Percentiles rank a stretch among this genome's conserved stretches.
phyloP scores from a whole-genome alignment of 169 alveolate species.

The Plasmodium adleri region DNA sequence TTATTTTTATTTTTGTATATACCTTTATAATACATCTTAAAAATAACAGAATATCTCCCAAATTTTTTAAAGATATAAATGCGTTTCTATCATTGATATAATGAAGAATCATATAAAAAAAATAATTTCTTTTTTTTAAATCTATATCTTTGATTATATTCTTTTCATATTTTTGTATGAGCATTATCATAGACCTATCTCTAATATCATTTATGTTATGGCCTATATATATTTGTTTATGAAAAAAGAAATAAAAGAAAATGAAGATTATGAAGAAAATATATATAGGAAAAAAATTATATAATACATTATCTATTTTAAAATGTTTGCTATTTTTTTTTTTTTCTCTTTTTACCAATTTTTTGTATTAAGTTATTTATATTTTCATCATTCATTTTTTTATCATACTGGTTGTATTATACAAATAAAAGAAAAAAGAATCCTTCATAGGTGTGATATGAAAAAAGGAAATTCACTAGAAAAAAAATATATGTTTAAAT shows the following conservation, averaged over 20 bases:
- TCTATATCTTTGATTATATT: slow-evolving; percentile 47
- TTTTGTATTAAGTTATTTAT: slow-evolving; percentile 66
- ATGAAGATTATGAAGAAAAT: too few relatives aligned
- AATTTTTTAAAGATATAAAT: slow-evolving; percentile 42
- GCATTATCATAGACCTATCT: slow-evolving; percentile 63
- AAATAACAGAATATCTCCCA: slow-evolving; percentile 22
- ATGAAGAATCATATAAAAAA: slow-evolving; percentile 60
- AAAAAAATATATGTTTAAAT: too few relatives aligned
- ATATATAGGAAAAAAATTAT: too few relatives aligned
- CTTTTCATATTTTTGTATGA: slow-evolving; percentile 71
- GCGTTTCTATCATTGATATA: slow-evolving; percentile 72
- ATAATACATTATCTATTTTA: neutral
- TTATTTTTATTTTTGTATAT: neutral
- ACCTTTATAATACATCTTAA: slow-evolving; percentile 52
- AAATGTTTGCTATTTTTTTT: neutral
- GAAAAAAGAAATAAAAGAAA: too few relatives aligned
- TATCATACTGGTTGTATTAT: neutral
- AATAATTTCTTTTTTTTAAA: slow-evolving; percentile 52
- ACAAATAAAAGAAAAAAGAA: too few relatives aligned
- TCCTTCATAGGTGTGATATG: too few relatives aligned
- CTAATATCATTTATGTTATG: slow-evolving; percentile 58
- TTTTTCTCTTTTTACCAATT: slow-evolving; percentile 42
- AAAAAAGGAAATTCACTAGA: too few relatives aligned
- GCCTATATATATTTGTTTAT: slow-evolving; percentile 35
- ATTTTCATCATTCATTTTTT: slow-evolving; percentile 68